phyloP scores from a whole-genome alignment of 441 rosid species.

The Isatis lusitanica region DNA sequence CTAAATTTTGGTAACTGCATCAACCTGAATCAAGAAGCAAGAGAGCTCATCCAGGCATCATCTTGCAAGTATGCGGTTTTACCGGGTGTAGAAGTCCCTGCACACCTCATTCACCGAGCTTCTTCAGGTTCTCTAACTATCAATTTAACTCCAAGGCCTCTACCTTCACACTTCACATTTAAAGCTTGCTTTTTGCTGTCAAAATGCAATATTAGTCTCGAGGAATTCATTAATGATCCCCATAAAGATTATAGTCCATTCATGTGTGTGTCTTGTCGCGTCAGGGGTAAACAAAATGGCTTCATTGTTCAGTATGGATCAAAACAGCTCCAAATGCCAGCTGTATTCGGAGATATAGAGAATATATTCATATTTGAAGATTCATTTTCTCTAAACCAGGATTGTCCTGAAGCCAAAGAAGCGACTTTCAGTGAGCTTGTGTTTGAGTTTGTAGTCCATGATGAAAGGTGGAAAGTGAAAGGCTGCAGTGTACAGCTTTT shows the following conservation, averaged over 20 bases:
- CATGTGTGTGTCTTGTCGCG: background rate
- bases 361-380: background rate
- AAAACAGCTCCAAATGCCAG: background rate
- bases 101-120: constrained; percentile 6
- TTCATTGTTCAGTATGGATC: background rate
- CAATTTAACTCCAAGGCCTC: background rate
- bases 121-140: background rate
- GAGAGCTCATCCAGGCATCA: background rate
- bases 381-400: background rate
- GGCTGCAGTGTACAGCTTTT: background rate
- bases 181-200: constrained; percentile 6
- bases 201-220: no score
- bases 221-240: no score
- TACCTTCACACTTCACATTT: background rate
- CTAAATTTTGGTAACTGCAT: background rate
- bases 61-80: background rate
- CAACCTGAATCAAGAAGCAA: background rate
- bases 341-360: background rate
- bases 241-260: no score
- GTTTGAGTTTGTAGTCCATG: background rate
- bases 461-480: background rate
- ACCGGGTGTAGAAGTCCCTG: background rate
- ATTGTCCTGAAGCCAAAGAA: background rate
- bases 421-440: background rate
- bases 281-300: constrained; percentile 1